Conservation (phyloP, 2,329 filamentous ascomycete genomes). For the Alternaria solani region DNA sequence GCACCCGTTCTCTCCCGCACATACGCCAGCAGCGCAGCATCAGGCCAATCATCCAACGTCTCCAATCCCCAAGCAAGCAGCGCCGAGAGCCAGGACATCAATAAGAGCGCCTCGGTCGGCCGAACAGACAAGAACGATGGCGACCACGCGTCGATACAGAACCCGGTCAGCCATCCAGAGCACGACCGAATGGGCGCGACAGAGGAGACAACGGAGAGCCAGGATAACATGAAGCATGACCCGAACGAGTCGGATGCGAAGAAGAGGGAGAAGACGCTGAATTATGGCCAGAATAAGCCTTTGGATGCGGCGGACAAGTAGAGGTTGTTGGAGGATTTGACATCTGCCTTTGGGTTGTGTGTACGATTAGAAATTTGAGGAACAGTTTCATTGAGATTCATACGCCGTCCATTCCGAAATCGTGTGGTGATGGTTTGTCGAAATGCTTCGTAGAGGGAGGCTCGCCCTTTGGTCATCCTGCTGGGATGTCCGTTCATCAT, state of each 20-base stretch:
- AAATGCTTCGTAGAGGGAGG: neutral
- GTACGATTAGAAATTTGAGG: too few relatives aligned
- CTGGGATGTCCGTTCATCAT: neutral
- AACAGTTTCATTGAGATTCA: neutral
- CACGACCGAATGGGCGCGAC: constrained; percentile 14
- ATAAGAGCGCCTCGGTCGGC: constrained; percentile 19
- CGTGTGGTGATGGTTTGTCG: neutral
- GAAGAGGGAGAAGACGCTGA: constrained; percentile 26
- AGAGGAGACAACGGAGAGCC: constrained; percentile 26
- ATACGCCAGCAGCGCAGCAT: constrained; percentile 13
- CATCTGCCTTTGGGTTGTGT: rapidly evolving
- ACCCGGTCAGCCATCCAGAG: constrained; percentile 22
- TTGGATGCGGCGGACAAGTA: constrained; percentile 25
- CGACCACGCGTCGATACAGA: constrained; percentile 18
- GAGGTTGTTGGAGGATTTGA: neutral
- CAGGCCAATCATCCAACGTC: constrained; percentile 24
- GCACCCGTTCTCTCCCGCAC: constrained; percentile 12
- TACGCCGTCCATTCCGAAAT: neutral
- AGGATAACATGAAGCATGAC: constrained; percentile 29
- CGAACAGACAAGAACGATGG: constrained; percentile 12
- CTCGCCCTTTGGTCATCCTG: neutral
- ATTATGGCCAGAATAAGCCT: constrained; percentile 26
- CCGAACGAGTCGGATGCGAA: constrained; percentile 25
- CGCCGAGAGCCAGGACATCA: constrained; percentile 21
- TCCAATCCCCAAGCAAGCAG: constrained; percentile 20